A percentile compares a stretch with the other conserved stretches of the same genome.
These are phyloP conservation scores for Hypericum androsaemum DNA, from an alignment of 345 rosid species.

Conservation along the genomic window DNA sequence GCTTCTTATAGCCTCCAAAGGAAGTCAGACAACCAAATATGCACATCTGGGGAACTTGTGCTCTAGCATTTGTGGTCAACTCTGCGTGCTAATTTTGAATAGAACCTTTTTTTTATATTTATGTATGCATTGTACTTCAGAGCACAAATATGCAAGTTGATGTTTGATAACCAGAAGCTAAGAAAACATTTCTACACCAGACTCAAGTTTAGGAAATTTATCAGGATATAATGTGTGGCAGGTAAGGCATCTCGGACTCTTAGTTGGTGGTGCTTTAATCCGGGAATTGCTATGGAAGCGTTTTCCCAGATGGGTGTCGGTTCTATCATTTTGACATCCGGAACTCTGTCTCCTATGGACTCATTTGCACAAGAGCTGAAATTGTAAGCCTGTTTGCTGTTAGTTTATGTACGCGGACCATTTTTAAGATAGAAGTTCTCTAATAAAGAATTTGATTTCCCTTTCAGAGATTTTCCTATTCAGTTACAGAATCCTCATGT, in stretches of 20 bases:
- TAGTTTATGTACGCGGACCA: constrained; percentile 12
- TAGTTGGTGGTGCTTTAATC: constrained; percentile 99
- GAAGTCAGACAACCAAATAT: too few species aligned
- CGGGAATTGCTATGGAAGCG: constrained; percentile 89
- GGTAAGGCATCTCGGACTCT: constrained; percentile 76
- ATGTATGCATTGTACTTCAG: too few species aligned
- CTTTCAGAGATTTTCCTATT: constrained; percentile 74
- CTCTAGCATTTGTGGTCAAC: too few species aligned
- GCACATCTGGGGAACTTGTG: too few species aligned
- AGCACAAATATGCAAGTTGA: too few species aligned
- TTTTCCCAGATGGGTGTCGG: constrained; percentile 65
- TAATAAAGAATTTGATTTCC: constrained; percentile 13
- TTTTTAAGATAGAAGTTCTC: constrained; percentile 7
- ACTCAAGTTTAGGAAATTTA: too few species aligned
- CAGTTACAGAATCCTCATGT: constrained; percentile 97
- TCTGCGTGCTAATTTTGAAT: too few species aligned
- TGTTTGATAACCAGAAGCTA: too few species aligned
- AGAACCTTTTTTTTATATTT: too few species aligned
- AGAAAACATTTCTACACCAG: too few species aligned
- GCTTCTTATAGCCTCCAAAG: too few species aligned
- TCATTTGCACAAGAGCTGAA: constrained; percentile 83
- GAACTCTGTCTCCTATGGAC: constrained; percentile 90
- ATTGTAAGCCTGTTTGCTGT: constrained; percentile 46
- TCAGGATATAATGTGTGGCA: constrained; percentile 11
- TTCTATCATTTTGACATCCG: constrained; percentile 89